Evolutionary conservation across 192 early-diverging fungal species (phyloP).

Genomic region (Backusella tuberculispora): DNA sequence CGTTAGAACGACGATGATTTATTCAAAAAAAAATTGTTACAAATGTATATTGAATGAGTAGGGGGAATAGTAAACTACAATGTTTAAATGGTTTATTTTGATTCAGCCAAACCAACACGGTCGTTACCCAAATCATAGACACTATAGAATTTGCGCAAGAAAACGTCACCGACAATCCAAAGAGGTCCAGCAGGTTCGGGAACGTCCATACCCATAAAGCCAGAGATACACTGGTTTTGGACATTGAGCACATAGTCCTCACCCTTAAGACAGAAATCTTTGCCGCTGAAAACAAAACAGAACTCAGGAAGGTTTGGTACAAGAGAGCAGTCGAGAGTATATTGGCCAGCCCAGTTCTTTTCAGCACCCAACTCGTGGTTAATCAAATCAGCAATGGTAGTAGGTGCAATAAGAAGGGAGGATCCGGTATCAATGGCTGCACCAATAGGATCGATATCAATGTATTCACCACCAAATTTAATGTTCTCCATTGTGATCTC

Average conservation of each 20-base stretch:
- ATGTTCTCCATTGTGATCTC: slow-evolving; percentile 88
- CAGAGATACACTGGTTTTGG: slow-evolving; percentile 72
- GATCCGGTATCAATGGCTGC: slow-evolving; percentile 94
- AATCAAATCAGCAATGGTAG: slow-evolving; percentile 81
- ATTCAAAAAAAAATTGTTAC: background rate
- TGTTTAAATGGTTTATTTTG: slow-evolving; percentile 1
- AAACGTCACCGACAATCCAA: slow-evolving; percentile 88
- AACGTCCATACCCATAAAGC: slow-evolving; percentile 94
- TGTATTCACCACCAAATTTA: slow-evolving; percentile 75
- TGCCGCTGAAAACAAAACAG: slow-evolving; percentile 69
- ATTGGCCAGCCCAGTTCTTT: slow-evolving; percentile 90
- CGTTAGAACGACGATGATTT: background rate
- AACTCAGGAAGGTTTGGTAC: slow-evolving; percentile 80
- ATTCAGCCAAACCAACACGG: slow-evolving; percentile 67
- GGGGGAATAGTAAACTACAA: background rate
- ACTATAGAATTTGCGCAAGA: slow-evolving; percentile 82
- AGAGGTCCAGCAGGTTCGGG: slow-evolving; percentile 74
- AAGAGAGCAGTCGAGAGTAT: slow-evolving; percentile 74
- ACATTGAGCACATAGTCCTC: slow-evolving; percentile 72
- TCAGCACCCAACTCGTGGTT: slow-evolving; percentile 91
- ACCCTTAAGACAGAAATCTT: slow-evolving; percentile 57
- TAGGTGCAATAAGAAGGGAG: slow-evolving; percentile 83
- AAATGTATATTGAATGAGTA: background rate
- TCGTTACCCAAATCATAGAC: slow-evolving; percentile 73
- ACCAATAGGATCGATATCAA: slow-evolving; percentile 64